Evolutionary conservation across 345 rosid genomes (phyloP).

Genomic region (Eucalyptus erythrocorys): DNA sequence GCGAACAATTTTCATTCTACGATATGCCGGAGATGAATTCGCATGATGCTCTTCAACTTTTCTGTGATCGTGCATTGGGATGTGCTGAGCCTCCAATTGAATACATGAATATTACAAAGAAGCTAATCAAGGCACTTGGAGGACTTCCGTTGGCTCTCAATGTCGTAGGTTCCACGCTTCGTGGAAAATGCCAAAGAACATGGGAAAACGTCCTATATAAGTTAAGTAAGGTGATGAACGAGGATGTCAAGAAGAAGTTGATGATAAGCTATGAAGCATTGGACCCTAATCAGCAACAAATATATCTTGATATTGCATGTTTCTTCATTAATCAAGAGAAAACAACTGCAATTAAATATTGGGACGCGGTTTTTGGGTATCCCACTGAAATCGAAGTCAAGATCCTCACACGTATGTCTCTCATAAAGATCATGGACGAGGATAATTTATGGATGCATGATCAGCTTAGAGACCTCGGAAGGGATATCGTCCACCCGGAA

Average conservation of each 20-base stretch:
- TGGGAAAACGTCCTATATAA: rapidly evolving
- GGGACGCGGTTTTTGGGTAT: not conserved
- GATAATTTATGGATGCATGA: not conserved
- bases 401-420: not conserved
- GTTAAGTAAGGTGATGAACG: not conserved
- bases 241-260: not conserved
- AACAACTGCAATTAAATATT: rapidly evolving
- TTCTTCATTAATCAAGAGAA: not conserved
- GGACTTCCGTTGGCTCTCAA: not conserved
- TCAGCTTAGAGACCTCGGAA: not conserved
- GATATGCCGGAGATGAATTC: rapidly evolving
- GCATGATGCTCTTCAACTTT: not conserved
- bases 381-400: not conserved
- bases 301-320: not conserved
- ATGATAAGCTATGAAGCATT: not conserved
- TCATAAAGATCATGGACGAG: not conserved
- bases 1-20: not conserved
- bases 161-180: not conserved
- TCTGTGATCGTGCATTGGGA: not conserved
- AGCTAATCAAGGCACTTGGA: not conserved
- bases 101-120: rapidly evolving
- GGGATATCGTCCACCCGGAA: not conserved
- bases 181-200: not conserved
- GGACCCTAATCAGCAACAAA: rapidly evolving
- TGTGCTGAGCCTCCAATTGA: not conserved